Evolutionary conservation across 768 basidiomycete species (phyloP).

Genomic region (Lyophyllum decastes): DNA sequence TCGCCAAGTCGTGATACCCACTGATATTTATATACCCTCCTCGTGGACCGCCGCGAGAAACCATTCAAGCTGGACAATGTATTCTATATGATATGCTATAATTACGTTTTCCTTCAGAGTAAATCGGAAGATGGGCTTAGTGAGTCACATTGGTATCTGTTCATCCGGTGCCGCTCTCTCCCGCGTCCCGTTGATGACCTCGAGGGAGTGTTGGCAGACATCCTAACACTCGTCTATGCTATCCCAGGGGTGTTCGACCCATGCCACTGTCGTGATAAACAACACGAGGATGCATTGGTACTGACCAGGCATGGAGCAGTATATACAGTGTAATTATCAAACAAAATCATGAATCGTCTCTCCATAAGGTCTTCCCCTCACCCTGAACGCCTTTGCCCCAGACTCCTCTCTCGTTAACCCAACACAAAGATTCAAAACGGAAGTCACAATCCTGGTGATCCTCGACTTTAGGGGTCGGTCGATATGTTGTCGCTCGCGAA

Average conservation of each 20-base stretch:
- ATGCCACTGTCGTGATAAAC: too few relatives aligned
- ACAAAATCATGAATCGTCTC: background rate
- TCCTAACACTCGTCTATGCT: too few relatives aligned
- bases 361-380: background rate
- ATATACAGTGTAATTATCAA: background rate
- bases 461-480: background rate
- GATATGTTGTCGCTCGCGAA: background rate
- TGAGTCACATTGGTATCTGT: too few relatives aligned
- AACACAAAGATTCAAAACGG: too few relatives aligned
- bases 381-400: background rate
- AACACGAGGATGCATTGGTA: background rate
- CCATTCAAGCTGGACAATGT: background rate
- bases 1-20: constrained; percentile 14
- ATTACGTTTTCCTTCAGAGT: background rate
- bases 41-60: background rate
- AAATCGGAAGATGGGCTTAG: too few relatives aligned
- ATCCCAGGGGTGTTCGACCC: too few relatives aligned
- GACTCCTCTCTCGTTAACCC: background rate
- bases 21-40: constrained; percentile 1
- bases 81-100: background rate
- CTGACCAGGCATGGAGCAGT: background rate
- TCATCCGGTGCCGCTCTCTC: too few relatives aligned
- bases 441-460: too few relatives aligned
- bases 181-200: too few relatives aligned
- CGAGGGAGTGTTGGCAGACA: too few relatives aligned